phyloP scores from a whole-genome alignment of 805 yeast species.

The Candida suzukii region DNA sequence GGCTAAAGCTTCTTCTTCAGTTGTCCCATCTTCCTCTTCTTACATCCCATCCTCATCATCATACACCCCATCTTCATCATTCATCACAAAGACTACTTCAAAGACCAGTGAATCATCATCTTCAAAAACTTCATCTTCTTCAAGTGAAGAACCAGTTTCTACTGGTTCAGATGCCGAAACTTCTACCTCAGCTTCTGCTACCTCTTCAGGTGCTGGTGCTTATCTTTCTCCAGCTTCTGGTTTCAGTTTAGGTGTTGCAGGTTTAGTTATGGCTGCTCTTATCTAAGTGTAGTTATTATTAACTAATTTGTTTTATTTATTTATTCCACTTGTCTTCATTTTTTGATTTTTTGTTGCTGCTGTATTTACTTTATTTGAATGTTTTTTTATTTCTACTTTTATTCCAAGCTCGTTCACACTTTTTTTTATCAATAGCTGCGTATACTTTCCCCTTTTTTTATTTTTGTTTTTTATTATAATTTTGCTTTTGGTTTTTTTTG shows the following conservation, averaged over 20 bases:
- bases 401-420: too few relatives aligned
- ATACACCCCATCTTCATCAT: conserved; percentile 6
- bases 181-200: conserved; percentile 20
- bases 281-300: conserved; percentile 13
- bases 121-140: conserved; percentile 1
- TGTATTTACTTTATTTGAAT: neutral
- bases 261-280: conserved; percentile 29
- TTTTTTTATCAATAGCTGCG: too few relatives aligned
- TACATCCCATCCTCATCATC: conserved; percentile 6
- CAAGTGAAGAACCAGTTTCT: conserved; percentile 8
- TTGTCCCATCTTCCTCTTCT: conserved; percentile 7
- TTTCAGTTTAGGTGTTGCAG: conserved; percentile 26
- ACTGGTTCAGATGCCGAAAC: conserved; percentile 13
- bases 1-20: conserved; percentile 9
- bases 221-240: conserved; percentile 22
- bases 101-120: conserved; percentile 3
- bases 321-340: neutral
- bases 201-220: conserved; percentile 25
- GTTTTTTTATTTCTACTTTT: too few relatives aligned
- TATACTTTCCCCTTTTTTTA: too few relatives aligned
- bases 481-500: too few relatives aligned
- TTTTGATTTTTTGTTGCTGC: neutral
- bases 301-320: neutral
- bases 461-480: too few relatives aligned
- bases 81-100: conserved; percentile 1